Evolutionary conservation across 345 rosid genomes (phyloP).

Genomic region (Schrenkiella parvula): DNA sequence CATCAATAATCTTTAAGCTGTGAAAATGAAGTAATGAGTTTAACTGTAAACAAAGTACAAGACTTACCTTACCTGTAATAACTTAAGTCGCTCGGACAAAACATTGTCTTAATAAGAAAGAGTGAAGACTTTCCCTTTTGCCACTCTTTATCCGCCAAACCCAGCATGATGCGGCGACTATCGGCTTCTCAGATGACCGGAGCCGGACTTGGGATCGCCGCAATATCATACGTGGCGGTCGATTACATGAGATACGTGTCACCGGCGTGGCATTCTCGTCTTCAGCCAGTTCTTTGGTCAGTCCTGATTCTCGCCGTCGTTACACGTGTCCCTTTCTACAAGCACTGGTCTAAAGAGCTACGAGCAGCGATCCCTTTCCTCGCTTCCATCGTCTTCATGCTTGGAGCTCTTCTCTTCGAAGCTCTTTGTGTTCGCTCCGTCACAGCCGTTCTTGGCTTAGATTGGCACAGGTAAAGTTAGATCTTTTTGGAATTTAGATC

Average conservation of each 20-base stretch:
- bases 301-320: slow-evolving; percentile 57
- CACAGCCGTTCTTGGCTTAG: slow-evolving; percentile 88
- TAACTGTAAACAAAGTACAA: background rate
- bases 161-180: slow-evolving; percentile 40
- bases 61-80: background rate
- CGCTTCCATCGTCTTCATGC: slow-evolving; percentile 73
- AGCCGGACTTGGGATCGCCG: slow-evolving; percentile 79
- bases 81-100: background rate
- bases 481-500: background rate
- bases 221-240: slow-evolving; percentile 69
- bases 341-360: slow-evolving; percentile 80
- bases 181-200: slow-evolving; percentile 24
- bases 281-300: slow-evolving; percentile 82
- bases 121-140: background rate
- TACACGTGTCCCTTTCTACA: slow-evolving; percentile 69
- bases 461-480: slow-evolving; percentile 73
- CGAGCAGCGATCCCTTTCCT: slow-evolving; percentile 72
- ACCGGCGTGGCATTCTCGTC: slow-evolving; percentile 74
- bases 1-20: no score
- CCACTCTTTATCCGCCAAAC: slow-evolving; percentile 6
- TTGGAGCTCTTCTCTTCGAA: slow-evolving; percentile 68
- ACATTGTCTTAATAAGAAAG: background rate
- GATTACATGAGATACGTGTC: slow-evolving; percentile 84
- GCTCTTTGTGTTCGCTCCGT: slow-evolving; percentile 82
- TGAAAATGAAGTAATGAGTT: no score